phyloP scores from a whole-genome alignment of 2,329 filamentous ascomycete genomes.

The Ciborinia camelliae region DNA sequence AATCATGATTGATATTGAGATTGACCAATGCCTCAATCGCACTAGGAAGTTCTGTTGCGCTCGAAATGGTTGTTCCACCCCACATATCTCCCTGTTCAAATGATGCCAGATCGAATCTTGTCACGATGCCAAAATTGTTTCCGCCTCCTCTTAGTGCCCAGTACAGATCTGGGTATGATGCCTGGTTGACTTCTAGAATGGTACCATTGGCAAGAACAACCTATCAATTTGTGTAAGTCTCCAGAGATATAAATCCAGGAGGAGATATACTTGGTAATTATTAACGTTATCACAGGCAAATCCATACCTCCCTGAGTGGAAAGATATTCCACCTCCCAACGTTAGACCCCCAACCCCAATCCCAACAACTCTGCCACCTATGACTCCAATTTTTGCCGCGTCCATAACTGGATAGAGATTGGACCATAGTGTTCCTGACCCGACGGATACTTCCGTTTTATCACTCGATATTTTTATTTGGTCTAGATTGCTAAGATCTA shows the following conservation, averaged over 20 bases:
- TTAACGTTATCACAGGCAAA: conserved; percentile 27
- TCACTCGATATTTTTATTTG: conserved; percentile 32
- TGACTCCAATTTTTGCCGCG: conserved; percentile 35
- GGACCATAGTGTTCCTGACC: conserved; percentile 41
- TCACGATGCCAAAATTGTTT: conserved; percentile 41
- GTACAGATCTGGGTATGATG: conserved; percentile 48
- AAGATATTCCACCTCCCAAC: conserved; percentile 29
- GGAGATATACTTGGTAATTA: conserved; percentile 21
- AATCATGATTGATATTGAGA: conserved; percentile 7
- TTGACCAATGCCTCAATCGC: not conserved
- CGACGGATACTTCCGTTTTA: conserved; percentile 36
- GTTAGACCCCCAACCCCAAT: conserved; percentile 29
- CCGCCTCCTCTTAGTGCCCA: conserved; percentile 51
- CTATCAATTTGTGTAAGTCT: conserved; percentile 26
- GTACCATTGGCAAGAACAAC: conserved; percentile 48
- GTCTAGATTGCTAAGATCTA: conserved; percentile 43
- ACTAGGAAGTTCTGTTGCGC: not conserved
- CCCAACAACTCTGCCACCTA: conserved; percentile 40
- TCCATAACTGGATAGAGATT: conserved; percentile 31
- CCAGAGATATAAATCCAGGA: not conserved
- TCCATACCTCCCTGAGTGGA: conserved; percentile 25
- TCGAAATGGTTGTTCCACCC: conserved; percentile 20
- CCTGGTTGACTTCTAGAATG: conserved; percentile 40
- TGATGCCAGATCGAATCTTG: conserved; percentile 46
- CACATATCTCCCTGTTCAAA: conserved; percentile 26